Conservation (phyloP, 2,329 filamentous ascomycete genomes). For the Claviceps paspali region DNA sequence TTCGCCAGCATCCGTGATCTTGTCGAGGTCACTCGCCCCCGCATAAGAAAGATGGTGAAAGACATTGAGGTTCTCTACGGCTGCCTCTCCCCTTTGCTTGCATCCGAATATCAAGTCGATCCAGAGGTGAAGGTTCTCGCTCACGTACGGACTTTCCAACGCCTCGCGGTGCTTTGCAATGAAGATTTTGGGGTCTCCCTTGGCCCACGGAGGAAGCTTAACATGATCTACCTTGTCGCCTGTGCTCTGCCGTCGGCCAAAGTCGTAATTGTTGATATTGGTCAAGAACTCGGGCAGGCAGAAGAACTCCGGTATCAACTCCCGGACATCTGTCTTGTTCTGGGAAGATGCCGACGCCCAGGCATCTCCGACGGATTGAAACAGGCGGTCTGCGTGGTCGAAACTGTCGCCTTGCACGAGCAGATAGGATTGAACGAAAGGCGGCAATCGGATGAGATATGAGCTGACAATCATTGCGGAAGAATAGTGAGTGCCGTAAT, state of each 20-base stretch:
- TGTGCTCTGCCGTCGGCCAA: conserved; percentile 71
- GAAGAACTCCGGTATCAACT: conserved; percentile 94
- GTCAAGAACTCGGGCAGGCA: conserved; percentile 87
- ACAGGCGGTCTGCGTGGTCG: conserved; percentile 88
- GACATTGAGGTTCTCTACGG: conserved; percentile 81
- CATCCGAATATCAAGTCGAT: conserved; percentile 90
- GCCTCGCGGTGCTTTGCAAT: conserved; percentile 93
- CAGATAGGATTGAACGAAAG: conserved; percentile 91
- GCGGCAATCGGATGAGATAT: conserved; percentile 85
- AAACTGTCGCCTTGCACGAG: conserved; percentile 91
- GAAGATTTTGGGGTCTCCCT: conserved; percentile 89
- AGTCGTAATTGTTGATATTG: conserved; percentile 92
- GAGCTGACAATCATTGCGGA: conserved; percentile 98
- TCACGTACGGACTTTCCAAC: conserved; percentile 84
- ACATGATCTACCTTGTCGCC: conserved; percentile 73
- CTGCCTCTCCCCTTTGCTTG: conserved; percentile 87
- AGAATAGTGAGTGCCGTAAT: conserved; percentile 97
- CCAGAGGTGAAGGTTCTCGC: conserved; percentile 79
- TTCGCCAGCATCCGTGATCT: conserved; percentile 77
- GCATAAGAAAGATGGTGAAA: conserved; percentile 94
- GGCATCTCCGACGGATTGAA: conserved; percentile 80
- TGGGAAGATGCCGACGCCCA: conserved; percentile 82
- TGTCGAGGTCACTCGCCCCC: conserved; percentile 82
- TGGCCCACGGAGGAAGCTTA: conserved; percentile 86
- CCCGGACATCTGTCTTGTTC: conserved; percentile 87